These are phyloP conservation scores for Podosphaera fusca DNA, from an alignment of 2,329 filamentous ascomycete species.

Conservation along the genomic window DNA sequence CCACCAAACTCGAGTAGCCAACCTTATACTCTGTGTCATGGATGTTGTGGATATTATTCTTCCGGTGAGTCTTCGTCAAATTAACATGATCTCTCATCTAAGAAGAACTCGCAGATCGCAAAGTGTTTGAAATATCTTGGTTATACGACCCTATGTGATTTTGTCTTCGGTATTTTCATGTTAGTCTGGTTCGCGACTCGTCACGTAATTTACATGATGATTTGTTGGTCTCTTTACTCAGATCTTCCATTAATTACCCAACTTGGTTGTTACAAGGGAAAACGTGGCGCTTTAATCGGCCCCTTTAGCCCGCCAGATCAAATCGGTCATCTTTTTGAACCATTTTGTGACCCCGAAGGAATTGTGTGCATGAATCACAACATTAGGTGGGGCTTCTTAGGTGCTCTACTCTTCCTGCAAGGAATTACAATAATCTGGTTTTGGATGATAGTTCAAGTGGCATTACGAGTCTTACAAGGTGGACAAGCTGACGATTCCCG, in stretches of 20 bases:
- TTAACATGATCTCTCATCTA: not conserved
- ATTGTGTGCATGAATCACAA: conserved; percentile 57
- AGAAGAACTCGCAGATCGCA: conserved; percentile 35
- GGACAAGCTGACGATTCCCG: conserved; percentile 62
- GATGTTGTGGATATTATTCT: conserved; percentile 79
- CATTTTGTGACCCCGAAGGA: conserved; percentile 47
- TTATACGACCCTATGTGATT: conserved; percentile 53
- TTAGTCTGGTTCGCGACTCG: conserved; percentile 63
- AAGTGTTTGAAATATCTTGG: conserved; percentile 87
- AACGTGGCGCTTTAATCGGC: conserved; percentile 28
- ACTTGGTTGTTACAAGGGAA: conserved; percentile 47
- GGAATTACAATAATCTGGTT: conserved; percentile 73
- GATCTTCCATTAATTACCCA: conserved; percentile 39
- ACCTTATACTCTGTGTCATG: conserved; percentile 77
- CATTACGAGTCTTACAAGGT: conserved; percentile 55
- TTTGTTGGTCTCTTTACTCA: conserved; percentile 63
- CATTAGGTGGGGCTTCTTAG: conserved; percentile 57
- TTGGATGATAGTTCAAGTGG: conserved; percentile 64
- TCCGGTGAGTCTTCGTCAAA: conserved; percentile 33
- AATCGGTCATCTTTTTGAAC: conserved; percentile 43
- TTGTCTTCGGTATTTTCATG: conserved; percentile 69
- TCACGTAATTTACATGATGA: conserved; percentile 55
- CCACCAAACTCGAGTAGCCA: conserved; percentile 68
- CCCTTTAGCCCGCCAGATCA: conserved; percentile 28
- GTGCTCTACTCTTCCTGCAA: conserved; percentile 56